phyloP scores from a whole-genome alignment of 805 yeast species.

The Metschnikowia gelsemii region DNA sequence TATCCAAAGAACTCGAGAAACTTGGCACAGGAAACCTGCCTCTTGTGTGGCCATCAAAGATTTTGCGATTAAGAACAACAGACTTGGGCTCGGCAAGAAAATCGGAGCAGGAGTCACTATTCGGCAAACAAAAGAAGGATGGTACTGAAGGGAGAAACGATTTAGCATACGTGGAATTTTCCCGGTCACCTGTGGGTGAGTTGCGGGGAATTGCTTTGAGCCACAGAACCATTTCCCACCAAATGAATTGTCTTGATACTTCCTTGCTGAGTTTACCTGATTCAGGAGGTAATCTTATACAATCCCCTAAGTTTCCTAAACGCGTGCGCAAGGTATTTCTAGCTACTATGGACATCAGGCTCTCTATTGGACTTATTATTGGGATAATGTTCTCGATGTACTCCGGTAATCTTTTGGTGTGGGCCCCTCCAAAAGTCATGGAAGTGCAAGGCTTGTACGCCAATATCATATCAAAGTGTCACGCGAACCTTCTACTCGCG shows the following conservation, averaged over 20 bases:
- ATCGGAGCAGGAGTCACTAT: slow-evolving; percentile 32
- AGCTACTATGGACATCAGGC: slow-evolving; percentile 43
- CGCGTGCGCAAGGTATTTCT: slow-evolving; percentile 53
- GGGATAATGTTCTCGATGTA: slow-evolving; percentile 81
- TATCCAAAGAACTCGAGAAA: slow-evolving; percentile 71
- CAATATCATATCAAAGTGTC: slow-evolving; percentile 64
- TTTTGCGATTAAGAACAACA: slow-evolving; percentile 77
- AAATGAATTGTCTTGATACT: slow-evolving; percentile 72
- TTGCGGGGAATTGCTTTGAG: slow-evolving; percentile 90
- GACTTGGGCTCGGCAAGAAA: slow-evolving; percentile 69
- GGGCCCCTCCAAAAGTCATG: slow-evolving; percentile 74
- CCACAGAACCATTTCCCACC: slow-evolving; percentile 84
- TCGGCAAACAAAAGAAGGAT: slow-evolving; percentile 16
- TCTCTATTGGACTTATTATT: slow-evolving; percentile 79
- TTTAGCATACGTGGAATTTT: slow-evolving; percentile 89
- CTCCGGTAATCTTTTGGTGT: slow-evolving; percentile 76
- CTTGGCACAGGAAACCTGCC: slow-evolving; percentile 42
- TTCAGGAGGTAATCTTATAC: slow-evolving; percentile 52
- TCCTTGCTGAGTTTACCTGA: slow-evolving; percentile 67
- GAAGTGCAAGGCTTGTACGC: slow-evolving; percentile 87
- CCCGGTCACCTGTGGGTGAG: slow-evolving; percentile 87
- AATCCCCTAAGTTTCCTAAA: slow-evolving; percentile 32
- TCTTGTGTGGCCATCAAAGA: slow-evolving; percentile 70
- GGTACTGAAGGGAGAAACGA: slow-evolving; percentile 38
- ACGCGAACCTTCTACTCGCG: slow-evolving; percentile 72